Evolutionary conservation across 345 rosid genomes (phyloP), one percentile per base, ranked within the genome.

Genomic region (Physaria fendleri): DNA sequence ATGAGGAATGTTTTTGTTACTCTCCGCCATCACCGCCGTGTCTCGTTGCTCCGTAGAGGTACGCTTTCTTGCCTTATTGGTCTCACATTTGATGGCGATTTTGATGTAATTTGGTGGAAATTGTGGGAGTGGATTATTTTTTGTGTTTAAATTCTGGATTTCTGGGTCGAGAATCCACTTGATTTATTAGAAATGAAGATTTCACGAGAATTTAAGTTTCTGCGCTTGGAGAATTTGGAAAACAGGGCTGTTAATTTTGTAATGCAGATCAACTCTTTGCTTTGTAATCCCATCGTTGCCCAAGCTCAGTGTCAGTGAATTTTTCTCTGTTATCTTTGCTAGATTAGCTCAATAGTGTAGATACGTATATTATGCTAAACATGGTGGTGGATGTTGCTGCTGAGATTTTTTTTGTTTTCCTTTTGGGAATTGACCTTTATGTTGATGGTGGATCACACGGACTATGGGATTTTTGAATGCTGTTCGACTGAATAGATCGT

Each of bases 1-100:
- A 83, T 90, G 95, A 87, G 82, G 87, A 79, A 75, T 81, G 85
- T 60, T 48, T 55, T 75, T 57, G 66, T 65, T 34, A 58, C 50
- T 60, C 81, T 85, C 79, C 59, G 74, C 63, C 79, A 78, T 56
- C 83, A 66, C 48, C 81, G 87, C 49, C 85, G 65, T 44, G n/a
- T 56, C 45, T 59, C 76, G 6, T 45, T 68, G 29, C 52, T 81
- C 62, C 72, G 73, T 28, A 59, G 56, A 59, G 34, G 87, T 81
- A 64, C 15, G 28, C 2, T 30, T 65, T 18, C 24, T 45, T 29
- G 13, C 45, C 13, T 23, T 30, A 34, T 41, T 10, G 10, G 44
- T 54, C 35, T 34, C 21, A 18, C 22, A 38, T 43, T 64, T 27
- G 3, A 48, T 34, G 21, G 11, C 2, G 40, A 8, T 21, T 17